Base-by-base conservation (phyloP, 192 early-diverging fungal genomes). In the Backusella circina region DNA sequence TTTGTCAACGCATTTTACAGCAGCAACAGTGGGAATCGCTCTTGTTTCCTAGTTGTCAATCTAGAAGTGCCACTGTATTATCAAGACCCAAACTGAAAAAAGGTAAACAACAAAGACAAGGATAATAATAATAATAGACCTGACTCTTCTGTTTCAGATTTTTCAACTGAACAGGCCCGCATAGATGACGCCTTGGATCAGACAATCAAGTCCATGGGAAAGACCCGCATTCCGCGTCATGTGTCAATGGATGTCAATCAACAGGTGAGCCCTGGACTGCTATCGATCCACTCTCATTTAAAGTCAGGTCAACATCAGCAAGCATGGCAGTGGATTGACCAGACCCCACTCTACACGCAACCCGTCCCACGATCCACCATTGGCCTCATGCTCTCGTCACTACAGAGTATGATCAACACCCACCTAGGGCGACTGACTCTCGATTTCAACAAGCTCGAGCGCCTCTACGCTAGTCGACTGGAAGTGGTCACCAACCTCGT, bases 291-390 rank as follows among this genome's bases (percentile, higher is more conserved):
- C 30, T 36, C 23, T 13, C 74, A 66, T 0, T 21, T 69, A 12
- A 39, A 75, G 50, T 21, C 32, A 26, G 26, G 38, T 9, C 16
- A 75, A 18, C 3, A 30, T 31, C 15, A 47, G 32, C n/a, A 67
- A 37, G 74, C 74, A 1, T 75, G 74, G 74, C 33, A 54, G 38
- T 10, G 33, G 68, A 54, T 75, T 1, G 61, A 74, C 38, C 18
- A 64, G 18, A 39, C 30, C 0, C 8, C 23, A 4, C 37, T 36
- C 3, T 31, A 54, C 16, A 3, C 39, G 18, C 23, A 72, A 18
- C 21, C 44, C 7, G 18, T 74, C 5, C 39, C 73, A n/a, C 37
- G 65, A 15, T 26, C 36, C 21, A 74, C 73, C 21, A 13, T 39
- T 8, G 7, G 21, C 1, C 61, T 74, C 7, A 38, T 74, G 7